Evolutionary conservation across 164 flowering plant species (phyloP).

Genomic region (Nelumbo lutea): DNA sequence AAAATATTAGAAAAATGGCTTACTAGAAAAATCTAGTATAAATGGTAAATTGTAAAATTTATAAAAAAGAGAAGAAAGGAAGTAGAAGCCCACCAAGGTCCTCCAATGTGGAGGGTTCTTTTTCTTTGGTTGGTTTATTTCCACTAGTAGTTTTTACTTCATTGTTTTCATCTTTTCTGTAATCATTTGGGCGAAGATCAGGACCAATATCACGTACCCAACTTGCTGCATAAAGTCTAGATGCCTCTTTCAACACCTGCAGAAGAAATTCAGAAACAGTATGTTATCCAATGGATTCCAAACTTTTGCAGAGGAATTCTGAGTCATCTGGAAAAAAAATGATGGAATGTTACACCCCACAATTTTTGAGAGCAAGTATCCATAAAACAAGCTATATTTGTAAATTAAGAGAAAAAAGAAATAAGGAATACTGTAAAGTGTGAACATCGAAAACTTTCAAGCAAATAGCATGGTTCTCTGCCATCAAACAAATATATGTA

Average conservation of each 20-base stretch:
- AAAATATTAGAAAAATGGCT: neutral
- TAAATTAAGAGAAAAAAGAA: neutral
- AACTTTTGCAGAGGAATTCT: neutral
- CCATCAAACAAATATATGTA: neutral
- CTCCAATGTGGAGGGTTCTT: conserved; percentile 71
- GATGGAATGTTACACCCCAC: neutral
- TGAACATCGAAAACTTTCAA: neutral
- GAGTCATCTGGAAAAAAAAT: neutral
- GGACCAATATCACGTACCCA: conserved; percentile 97
- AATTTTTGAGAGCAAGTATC: neutral
- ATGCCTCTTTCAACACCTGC: conserved; percentile 73
- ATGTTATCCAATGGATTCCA: neutral
- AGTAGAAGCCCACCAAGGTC: conserved; percentile 61
- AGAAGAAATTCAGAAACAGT: neutral
- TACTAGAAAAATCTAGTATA: neutral
- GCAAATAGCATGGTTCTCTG: neutral
- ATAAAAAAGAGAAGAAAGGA: neutral
- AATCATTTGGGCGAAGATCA: conserved; percentile 73
- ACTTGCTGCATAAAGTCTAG: conserved; percentile 80
- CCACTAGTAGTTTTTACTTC: conserved; percentile 24
- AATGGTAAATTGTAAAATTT: too few relatives aligned
- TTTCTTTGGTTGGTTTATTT: conserved; percentile 24
- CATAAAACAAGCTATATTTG: neutral
- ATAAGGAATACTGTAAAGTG: too few relatives aligned
- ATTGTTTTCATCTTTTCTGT: conserved; percentile 34